These are phyloP conservation scores for Lasiodiplodia sp. DNA, from an alignment of 2,329 filamentous ascomycete genomes.

Conservation along the genomic window DNA sequence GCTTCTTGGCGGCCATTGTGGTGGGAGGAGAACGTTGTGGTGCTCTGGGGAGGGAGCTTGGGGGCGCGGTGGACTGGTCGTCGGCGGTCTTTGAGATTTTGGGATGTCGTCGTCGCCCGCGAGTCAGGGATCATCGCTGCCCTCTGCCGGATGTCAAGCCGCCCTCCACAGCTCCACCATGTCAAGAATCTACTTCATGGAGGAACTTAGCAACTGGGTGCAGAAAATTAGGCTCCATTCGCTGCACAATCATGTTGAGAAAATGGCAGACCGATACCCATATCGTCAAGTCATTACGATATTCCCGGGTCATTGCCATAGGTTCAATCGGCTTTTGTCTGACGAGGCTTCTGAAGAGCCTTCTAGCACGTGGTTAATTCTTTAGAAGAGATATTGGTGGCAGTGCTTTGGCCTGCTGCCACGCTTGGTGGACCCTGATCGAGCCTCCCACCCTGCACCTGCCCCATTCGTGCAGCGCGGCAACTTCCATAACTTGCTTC, in stretches of 20 bases:
- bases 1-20: slow-evolving; percentile 28
- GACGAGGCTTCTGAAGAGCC: no score
- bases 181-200: not conserved
- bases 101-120: slow-evolving; percentile 10
- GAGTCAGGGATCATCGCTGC: slow-evolving; percentile 8
- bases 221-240: not conserved
- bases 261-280: no score
- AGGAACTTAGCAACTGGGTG: not conserved
- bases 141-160: not conserved
- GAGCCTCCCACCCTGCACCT: not conserved
- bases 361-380: no score
- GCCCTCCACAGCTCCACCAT: not conserved
- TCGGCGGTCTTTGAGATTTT: slow-evolving; percentile 23
- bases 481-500: not conserved
- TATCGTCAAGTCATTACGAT: no score
- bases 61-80: slow-evolving; percentile 23
- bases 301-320: no score
- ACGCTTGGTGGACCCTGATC: not conserved
- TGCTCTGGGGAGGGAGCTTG: slow-evolving; percentile 28
- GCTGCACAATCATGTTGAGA: no score
- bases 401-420: not conserved
- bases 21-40: not conserved
- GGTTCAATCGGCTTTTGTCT: no score
- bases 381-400: no score
- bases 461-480: not conserved